Base-by-base conservation (phyloP, 2,329 filamentous ascomycete species). In the Fulvia fulva region DNA sequence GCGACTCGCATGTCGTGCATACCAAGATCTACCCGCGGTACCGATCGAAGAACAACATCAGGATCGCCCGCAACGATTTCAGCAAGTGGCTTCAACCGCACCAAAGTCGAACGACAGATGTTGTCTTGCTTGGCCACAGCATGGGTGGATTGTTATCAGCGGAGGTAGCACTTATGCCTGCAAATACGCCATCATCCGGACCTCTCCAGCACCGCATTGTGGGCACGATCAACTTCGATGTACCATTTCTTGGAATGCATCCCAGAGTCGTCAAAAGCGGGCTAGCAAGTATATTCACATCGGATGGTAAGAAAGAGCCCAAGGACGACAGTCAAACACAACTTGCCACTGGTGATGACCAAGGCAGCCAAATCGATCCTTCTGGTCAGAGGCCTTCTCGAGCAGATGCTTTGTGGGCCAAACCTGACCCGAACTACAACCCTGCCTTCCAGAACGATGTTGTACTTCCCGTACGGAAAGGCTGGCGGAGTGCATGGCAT, bases 61-160 rank as follows among this genome's bases (percentile, higher is more conserved):
- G 86, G 21, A 81, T 89, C 66, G 91, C 90, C 2, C 81, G 88
- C 58, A 88, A 95, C 69, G 88, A 90, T 69, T 95, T 96, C 70
- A 93, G 90, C 69, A 78, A 75, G 64, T 97, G 92, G 90, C 78
- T 96, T 28, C 78, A 82, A 58, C 90, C 90, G 6, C 90, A 95
- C 67, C 88, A 93, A 72, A 83, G 83, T 26, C 76, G 81, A 3
- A 82, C 79, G 21, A 91, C 90, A 1, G 92, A 97, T 76, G 81
- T 95, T 2, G 80, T 97, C 21, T 79, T 97, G 2, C 78, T 96
- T 2, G 91, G 92, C 0, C 92, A 96, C 73, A 95, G 90, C 44
- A 93, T 97, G 85, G 92, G 92, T 16, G 92, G 92, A 1, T 79
- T 97, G 23, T 74, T 97, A 25, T 84, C 88, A 25, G 90, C 89